Evolutionary conservation across 441 rosid genomes (phyloP), one percentile per base, ranked within the genome.

Genomic region (Francoa sonchifolia): DNA sequence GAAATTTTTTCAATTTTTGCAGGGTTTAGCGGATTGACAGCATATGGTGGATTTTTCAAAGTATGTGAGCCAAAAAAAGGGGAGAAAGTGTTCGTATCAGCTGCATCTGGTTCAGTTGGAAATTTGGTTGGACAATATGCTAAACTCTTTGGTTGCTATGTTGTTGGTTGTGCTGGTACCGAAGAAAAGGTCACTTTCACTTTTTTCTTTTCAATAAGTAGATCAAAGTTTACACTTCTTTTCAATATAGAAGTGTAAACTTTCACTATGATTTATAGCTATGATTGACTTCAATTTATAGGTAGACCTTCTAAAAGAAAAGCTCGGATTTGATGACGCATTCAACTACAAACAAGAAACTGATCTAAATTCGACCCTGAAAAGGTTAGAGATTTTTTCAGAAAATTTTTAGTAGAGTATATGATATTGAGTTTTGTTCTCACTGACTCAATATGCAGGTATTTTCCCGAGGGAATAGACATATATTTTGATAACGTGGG

Each of bases 401-500:
- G 16, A 9, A 14, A 21, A 20, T 0, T 3, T 15, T 8, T 16
- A 28, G 17, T 0, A 0, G 4, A 0, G 34, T 16, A 30, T 3
- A 12, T 8, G 7, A 14, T 1, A 16, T 33, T 14, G 16, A 12
- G 11, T 5, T 5, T 9, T n/a, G 11, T 32, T 32, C 11, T 9
- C 35, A 32, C 11, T 10, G 3, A 13, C 3, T 32, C 5, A 4
- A 11, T 34, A 8, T 25, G 4, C 61, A 80, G 88, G 70, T 76
- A 56, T 52, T 82, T 82, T 21, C 83, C 88, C 0, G 62, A 73
- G 3, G 80, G 96, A 3, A 86, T 77, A 2, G 85, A 86, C 44
- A 61, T 74, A 49, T 82, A 86, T 48, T 86, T 86, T 13, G 96
- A 86, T 66, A 79, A 76, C n/a, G 87, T 82, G 33, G 90, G 87